These are phyloP conservation scores for Agaricus blazei DNA, from an alignment of 768 basidiomycete genomes.

Conservation along the genomic window DNA sequence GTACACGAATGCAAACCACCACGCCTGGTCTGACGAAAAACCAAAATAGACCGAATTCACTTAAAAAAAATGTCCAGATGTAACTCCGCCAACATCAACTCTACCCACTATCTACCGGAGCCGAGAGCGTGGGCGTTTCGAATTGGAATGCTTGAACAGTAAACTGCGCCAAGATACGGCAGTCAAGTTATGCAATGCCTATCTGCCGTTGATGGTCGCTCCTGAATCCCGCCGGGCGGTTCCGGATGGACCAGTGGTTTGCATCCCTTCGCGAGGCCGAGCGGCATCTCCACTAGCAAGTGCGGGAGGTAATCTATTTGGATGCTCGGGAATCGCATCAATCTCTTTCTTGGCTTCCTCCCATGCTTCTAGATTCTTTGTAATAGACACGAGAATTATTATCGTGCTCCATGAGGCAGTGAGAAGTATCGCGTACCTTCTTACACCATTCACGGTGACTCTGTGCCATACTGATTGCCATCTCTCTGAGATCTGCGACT, in stretches of 20 bases:
- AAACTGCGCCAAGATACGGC: too few species aligned
- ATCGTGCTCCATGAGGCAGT: neutral
- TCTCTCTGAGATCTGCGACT: constrained; percentile 91
- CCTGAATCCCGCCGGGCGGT: constrained; percentile 56
- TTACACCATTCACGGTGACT: constrained; percentile 96
- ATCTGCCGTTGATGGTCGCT: constrained; percentile 64
- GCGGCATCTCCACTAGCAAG: constrained; percentile 18
- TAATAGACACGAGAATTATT: neutral
- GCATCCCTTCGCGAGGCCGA: constrained; percentile 21
- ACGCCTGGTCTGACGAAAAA: too few species aligned
- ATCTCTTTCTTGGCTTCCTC: constrained; percentile 93
- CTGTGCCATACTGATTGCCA: constrained; percentile 86
- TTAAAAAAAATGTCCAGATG: too few species aligned
- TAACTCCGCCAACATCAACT: too few species aligned
- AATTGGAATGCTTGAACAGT: too few species aligned
- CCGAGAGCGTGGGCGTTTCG: too few species aligned
- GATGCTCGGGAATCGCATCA: constrained; percentile 85
- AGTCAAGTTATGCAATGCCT: too few species aligned
- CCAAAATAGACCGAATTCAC: too few species aligned
- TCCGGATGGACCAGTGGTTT: constrained; percentile 25
- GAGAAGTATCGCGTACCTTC: constrained; percentile 51
- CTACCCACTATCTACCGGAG: too few species aligned
- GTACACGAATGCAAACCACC: too few species aligned
- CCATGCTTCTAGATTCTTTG: constrained; percentile 94
- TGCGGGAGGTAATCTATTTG: constrained; percentile 58